phyloP scores from a whole-genome alignment of 768 basidiomycete genomes.

The Agrocybe chaxingu region DNA sequence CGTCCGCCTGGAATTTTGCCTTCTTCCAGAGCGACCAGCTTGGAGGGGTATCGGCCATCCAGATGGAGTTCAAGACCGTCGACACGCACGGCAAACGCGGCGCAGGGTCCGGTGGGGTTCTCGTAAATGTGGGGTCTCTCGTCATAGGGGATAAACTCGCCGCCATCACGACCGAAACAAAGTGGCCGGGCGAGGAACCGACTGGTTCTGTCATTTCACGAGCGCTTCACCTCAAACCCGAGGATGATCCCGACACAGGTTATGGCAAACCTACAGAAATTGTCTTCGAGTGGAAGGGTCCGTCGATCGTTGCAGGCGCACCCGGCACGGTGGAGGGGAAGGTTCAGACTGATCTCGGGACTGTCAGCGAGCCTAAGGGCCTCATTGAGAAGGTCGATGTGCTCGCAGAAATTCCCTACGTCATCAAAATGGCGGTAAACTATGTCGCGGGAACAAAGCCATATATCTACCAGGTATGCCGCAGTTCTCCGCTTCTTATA shows the following conservation, averaged over 20 bases:
- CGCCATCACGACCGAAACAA: constrained; percentile 76
- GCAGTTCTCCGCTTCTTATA: neutral
- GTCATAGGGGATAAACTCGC: constrained; percentile 79
- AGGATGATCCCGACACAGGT: constrained; percentile 74
- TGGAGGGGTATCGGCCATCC: constrained; percentile 78
- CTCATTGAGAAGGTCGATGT: constrained; percentile 93
- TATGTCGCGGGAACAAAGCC: constrained; percentile 94
- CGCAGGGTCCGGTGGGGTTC: constrained; percentile 76
- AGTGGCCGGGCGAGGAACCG: constrained; percentile 60
- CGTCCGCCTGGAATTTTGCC: constrained; percentile 92
- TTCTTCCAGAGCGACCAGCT: constrained; percentile 79
- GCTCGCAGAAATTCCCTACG: constrained; percentile 89
- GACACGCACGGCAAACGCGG: constrained; percentile 78
- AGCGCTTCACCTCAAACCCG: constrained; percentile 57
- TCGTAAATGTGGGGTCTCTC: constrained; percentile 81
- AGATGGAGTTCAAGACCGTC: constrained; percentile 94
- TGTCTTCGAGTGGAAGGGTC: constrained; percentile 75
- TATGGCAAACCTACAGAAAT: constrained; percentile 73
- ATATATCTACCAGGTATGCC: constrained; percentile 82
- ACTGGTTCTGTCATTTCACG: constrained; percentile 56
- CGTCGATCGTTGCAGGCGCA: constrained; percentile 51
- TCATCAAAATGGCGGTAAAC: constrained; percentile 88
- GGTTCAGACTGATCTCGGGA: constrained; percentile 56
- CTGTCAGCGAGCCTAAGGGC: constrained; percentile 57
- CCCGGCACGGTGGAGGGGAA: constrained; percentile 56